phyloP scores from a whole-genome alignment of 78 protist genomes.

The Bodo saltans region DNA sequence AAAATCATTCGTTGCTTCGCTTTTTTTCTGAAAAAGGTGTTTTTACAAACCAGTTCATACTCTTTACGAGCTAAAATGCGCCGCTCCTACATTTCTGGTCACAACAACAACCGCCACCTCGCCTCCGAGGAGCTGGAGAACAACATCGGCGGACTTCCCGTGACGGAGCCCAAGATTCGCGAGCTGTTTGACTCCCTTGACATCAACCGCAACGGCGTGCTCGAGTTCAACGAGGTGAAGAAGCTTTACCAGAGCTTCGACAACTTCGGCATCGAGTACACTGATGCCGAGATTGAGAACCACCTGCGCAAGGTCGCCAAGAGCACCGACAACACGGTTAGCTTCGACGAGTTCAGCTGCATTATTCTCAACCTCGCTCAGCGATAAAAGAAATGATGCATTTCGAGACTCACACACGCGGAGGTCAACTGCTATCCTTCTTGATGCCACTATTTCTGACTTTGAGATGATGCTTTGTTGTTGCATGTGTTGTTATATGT shows the following conservation, averaged over 20 bases:
- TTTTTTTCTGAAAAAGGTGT: too few relatives aligned
- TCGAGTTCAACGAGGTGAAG: conserved; percentile 4
- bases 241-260: not conserved
- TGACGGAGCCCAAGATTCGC: not conserved
- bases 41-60: too few relatives aligned
- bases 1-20: too few relatives aligned
- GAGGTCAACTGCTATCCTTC: too few relatives aligned
- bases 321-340: conserved; percentile 5
- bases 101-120: conserved; percentile 35
- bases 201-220: conserved; percentile 1
- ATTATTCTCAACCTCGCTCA: conserved; percentile 13
- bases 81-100: not conserved
- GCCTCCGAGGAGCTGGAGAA: conserved; percentile 28
- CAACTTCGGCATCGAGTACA: conserved; percentile 16
- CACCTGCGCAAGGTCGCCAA: not conserved
- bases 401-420: too few relatives aligned
- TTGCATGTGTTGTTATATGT: not conserved
- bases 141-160: conserved; percentile 30
- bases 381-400: conserved; percentile 15
- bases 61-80: too few relatives aligned
- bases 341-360: conserved; percentile 25
- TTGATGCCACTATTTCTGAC: too few relatives aligned
- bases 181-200: conserved; percentile 18
- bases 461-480: too few relatives aligned
- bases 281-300: not conserved